These are phyloP conservation scores for Fusarium pseudocircinatum DNA, from an alignment of 2,329 filamentous ascomycete genomes.

Conservation along the genomic window DNA sequence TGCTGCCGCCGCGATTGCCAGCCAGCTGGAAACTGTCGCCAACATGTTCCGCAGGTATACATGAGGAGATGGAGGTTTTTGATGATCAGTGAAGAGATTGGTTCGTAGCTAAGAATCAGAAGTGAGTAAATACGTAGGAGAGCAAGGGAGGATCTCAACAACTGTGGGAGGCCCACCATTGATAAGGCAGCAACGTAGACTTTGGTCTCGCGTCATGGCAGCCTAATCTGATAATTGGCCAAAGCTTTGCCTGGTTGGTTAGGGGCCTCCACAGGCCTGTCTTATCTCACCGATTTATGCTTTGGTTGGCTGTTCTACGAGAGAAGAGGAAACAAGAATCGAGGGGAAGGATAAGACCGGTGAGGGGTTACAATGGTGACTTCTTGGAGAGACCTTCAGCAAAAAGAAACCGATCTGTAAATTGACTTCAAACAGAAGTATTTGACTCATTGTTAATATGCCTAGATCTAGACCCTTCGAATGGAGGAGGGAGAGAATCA, in stretches of 20 bases:
- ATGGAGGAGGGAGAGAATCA: background rate
- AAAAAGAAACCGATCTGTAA: background rate
- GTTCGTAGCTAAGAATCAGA: background rate
- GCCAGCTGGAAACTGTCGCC: background rate
- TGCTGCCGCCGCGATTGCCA: background rate
- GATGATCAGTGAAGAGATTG: background rate
- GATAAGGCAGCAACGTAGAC: background rate
- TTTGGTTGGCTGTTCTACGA: background rate
- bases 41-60: background rate
- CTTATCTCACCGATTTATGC: background rate
- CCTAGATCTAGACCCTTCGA: background rate
- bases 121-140: background rate
- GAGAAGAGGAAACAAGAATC: background rate
- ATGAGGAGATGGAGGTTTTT: background rate
- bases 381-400: background rate
- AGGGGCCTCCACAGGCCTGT: accelerated
- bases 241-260: background rate
- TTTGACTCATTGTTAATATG: background rate
- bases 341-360: background rate
- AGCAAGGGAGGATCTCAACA: background rate
- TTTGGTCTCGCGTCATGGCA: background rate
- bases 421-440: background rate
- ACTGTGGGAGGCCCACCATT: background rate
- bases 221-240: too few relatives aligned
- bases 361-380: background rate